Evolutionary conservation across 148 eudicot genomes (phyloP), one percentile per base, ranked within the genome.

Genomic region (Rhododendron molle): DNA sequence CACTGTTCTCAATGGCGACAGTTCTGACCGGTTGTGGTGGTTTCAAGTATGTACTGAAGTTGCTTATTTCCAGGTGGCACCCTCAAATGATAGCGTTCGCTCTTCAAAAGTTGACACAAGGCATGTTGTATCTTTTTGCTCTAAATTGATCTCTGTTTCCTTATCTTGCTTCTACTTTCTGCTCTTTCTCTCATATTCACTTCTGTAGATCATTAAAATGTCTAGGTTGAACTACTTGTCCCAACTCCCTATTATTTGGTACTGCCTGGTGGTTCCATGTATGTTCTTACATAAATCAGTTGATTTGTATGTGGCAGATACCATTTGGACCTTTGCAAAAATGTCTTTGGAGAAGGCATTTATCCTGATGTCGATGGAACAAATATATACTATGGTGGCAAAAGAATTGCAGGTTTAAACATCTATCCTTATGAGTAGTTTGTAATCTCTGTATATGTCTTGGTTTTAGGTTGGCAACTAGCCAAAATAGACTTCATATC

Each of bases 31-130:
- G 81, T 87, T 97, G 87, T 97, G 99, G 98, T 97, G 99, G 99
- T 97, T 97, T 94, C 99, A 97, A 93, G 99, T 97, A 67, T 95
- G 98, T 88, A 97, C 96, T 56, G 99, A 97, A 93, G 98, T 97
- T 87, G 99, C 99, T 85, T 97, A 94, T 90, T 97, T 97, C 89
- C 98, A 97, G 92, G 98, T 95, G 81, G 99, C 99, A 47, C 98
- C 98, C 30, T 76, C 90, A 83, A 95, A 95, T 86, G 98, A 95
- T 86, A 94, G 98, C 86, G 86, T 97, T 83, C 96, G 99, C 83
- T 95, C 99, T 81, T 91, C 98, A 76, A 95, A 91, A 88, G 86
- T 97, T 83, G 91, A 97, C 88, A 86, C 93, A 40, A 94, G 91
- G 99, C 88, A 88, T 78, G 90, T 85, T 78, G 88, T 85, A 71